Evolutionary conservation across 2,329 filamentous ascomycete genomes (phyloP).

Genomic region (Exophiala sp.): DNA sequence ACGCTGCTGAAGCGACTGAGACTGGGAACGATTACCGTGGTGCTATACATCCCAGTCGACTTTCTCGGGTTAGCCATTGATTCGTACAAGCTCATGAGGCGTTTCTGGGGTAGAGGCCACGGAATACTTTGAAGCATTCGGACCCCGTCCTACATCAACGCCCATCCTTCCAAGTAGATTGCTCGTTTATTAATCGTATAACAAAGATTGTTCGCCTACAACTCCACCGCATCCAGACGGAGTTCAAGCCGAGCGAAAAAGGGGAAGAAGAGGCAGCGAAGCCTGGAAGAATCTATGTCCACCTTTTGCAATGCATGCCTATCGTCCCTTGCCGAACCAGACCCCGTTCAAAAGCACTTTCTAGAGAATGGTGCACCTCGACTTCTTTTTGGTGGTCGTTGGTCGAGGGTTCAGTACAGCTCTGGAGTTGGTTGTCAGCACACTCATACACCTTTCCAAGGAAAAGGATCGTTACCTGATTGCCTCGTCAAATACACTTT

Average conservation of each 20-base stretch:
- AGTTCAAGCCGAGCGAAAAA: background rate
- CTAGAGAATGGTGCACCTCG: constrained; percentile 43
- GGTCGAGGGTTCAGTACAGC: constrained; percentile 47
- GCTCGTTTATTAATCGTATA: constrained; percentile 18
- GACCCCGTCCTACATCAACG: constrained; percentile 18
- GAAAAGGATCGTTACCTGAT: constrained; percentile 65
- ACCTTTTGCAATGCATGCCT: constrained; percentile 18
- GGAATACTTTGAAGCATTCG: constrained; percentile 4
- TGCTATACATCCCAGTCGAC: constrained; percentile 43
- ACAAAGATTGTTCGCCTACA: constrained; percentile 5
- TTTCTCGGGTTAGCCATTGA: constrained; percentile 32
- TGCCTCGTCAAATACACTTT: constrained; percentile 97
- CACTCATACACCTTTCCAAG: background rate
- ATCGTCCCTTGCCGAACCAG: constrained; percentile 1
- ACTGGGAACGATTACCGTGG: constrained; percentile 31
- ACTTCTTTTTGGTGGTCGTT: constrained; percentile 39
- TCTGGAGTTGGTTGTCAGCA: constrained; percentile 29
- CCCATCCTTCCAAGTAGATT: constrained; percentile 15
- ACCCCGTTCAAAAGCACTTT: constrained; percentile 4
- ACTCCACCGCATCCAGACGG: background rate
- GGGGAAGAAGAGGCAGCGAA: constrained; percentile 13
- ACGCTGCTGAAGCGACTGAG: constrained; percentile 9
- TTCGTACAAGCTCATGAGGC: background rate
- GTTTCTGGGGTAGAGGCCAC: background rate
- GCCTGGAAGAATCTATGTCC: constrained; percentile 21